Evolutionary conservation across 2,329 filamentous ascomycete genomes (phyloP), one percentile per base, ranked within the genome.

Genomic region (Fusarium verticillioides): DNA sequence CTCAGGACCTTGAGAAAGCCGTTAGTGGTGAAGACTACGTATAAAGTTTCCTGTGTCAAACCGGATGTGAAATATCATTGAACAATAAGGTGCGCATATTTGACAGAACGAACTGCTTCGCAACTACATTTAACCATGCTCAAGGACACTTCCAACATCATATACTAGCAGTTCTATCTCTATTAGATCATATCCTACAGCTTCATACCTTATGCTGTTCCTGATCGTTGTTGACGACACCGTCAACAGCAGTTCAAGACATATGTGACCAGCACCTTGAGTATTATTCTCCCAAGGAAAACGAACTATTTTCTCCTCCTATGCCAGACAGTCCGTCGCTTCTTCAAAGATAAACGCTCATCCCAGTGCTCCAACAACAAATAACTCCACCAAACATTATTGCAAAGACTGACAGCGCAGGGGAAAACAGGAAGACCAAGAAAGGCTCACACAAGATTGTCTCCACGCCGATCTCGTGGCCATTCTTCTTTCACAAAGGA

Each of bases 161-260:
- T 62, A 49, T 37, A 49, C 57, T 62, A 47, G 42, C 60, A 69
- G 59, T 69, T 74, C 68, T 70, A 74, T 63, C 56, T 75, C 61
- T 76, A 71, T 76, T 72, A 69, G 60, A 63, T 66, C 74, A 72
- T 78, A 74, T 75, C 68, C 76, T 75, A 70, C 72, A 74, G 53
- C 65, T 50, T 75, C 72, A 54, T 73, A 42, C 58, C 57, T 66
- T 57, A 66, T 69, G 60, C 56, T 52, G 50, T 53, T 63, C 63
- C 47, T 60, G 57, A 46, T 34, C 58, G 36, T 47, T 54, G 63
- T 64, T 39, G 34, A 40, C 52, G n/a, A 44, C 11, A 21, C 49
- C 37, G 50, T 42, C 60, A 60, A 69, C 50, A 42, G n/a, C 26
- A 53, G 28, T 44, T 57, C 54, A 50, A 57, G 52, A 46, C 23